Evolutionary conservation across 1,139 yeast genomes (phyloP), one percentile per base, ranked within the genome.

Genomic region (Blastobotrys proliferans): DNA sequence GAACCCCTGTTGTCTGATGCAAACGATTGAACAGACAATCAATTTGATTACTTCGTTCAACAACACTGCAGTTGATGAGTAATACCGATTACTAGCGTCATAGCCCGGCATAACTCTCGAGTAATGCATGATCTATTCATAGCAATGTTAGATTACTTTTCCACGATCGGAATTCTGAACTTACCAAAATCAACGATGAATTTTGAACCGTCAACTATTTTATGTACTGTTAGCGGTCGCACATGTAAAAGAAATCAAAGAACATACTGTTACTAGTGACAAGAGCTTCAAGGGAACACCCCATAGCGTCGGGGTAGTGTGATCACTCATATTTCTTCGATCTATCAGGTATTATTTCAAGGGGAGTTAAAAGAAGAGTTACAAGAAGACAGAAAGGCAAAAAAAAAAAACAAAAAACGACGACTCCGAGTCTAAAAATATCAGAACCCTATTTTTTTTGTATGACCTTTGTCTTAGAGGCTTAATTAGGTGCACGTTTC

Each of bases 11-110:
- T 56, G 51, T 5, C 34, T 33, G 35, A 46, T 28, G 13, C 27
- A 44, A 8, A 59, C 51, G 18, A 43, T 44, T 9, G 54, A 24
- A 38, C 66, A 64, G 22, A 63, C 46, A 6, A 40, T 27, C 37
- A 64, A 51, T 47, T 64, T 64, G 46, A 64, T 48, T 18, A 63
- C 31, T 45, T 64, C 69, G 53, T 61, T 64, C 26, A 64, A 47
- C n/a, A 65, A 51, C 21, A 64, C 69, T 5, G 69, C 68, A 1
- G 69, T 64, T n/a, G 67, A 62, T 3, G 68, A 54, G 22, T 57
- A 51, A 46, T 65, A 64, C 21, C 64, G 57, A 8, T 52, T 37
- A 4, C 45, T 47, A 13, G 51, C 47, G 31, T 52, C 57, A 33
- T 51, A 56, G 11, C 61, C 63, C 1, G 64, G 64, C 61, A 63